phyloP scores from a whole-genome alignment of 2,329 filamentous ascomycete species.

The Diplodia scrobiculata region DNA sequence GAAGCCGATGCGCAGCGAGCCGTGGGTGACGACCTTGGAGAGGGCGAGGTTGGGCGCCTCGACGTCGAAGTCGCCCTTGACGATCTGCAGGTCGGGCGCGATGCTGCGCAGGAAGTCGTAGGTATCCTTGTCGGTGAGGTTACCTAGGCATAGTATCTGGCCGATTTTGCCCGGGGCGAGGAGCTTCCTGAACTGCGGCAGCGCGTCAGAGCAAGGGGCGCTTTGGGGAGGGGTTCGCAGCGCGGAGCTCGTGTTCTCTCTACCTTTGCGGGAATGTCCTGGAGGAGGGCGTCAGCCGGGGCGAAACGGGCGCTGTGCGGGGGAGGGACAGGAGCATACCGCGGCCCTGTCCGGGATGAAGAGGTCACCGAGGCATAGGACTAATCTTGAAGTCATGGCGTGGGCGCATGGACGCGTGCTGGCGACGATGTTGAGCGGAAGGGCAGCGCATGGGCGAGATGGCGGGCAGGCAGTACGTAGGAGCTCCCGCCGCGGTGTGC shows the following conservation, averaged over 20 bases:
- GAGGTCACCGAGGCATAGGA: constrained; percentile 48
- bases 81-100: constrained; percentile 66
- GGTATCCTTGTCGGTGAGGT: constrained; percentile 60
- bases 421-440: background rate
- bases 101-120: constrained; percentile 60
- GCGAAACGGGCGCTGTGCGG: constrained; percentile 37
- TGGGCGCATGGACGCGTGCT: constrained; percentile 19
- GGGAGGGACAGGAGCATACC: constrained; percentile 37
- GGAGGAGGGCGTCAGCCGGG: constrained; percentile 39
- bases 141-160: constrained; percentile 61
- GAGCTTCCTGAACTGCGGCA: constrained; percentile 55
- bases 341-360: constrained; percentile 49
- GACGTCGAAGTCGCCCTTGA: constrained; percentile 70
- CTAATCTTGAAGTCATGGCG: constrained; percentile 48
- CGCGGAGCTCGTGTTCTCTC: constrained; percentile 4
- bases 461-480: constrained; percentile 1
- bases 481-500: constrained; percentile 5
- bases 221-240: background rate
- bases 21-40: constrained; percentile 70
- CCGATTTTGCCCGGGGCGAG: constrained; percentile 62
- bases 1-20: constrained; percentile 67
- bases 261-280: constrained; percentile 50
- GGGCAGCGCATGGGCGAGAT: background rate
- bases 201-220: constrained; percentile 23
- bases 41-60: constrained; percentile 66